These are phyloP conservation scores for Malus sieversii DNA, from an alignment of 306 rosid genomes.

Conservation along the genomic window DNA sequence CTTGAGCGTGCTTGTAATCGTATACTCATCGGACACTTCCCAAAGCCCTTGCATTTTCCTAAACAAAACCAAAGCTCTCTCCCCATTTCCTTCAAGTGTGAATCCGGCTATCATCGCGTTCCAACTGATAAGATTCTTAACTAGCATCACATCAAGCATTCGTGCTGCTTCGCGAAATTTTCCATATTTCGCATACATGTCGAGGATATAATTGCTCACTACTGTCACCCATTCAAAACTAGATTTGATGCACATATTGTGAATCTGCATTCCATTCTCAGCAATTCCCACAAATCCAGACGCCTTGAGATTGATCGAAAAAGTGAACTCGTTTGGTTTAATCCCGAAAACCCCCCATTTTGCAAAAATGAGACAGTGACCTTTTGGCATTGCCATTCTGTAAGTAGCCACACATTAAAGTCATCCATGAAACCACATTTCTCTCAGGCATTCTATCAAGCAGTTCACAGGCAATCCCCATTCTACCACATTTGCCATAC, in stretches of 20 bases:
- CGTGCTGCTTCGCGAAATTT: constrained; percentile 33
- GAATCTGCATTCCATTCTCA: constrained; percentile 54
- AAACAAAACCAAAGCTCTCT: constrained; percentile 39
- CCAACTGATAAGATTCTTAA: constrained; percentile 52
- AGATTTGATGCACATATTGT: constrained; percentile 46
- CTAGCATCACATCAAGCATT: constrained; percentile 36
- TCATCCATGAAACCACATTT: constrained; percentile 39
- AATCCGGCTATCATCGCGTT: constrained; percentile 58
- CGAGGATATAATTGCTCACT: constrained; percentile 53
- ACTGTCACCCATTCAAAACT: constrained; percentile 36
- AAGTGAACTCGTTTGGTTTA: constrained; percentile 47
- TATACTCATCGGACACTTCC: constrained; percentile 48
- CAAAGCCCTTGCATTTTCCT: constrained; percentile 38
- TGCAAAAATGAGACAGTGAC: constrained; percentile 30
- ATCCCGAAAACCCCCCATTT: constrained; percentile 30
- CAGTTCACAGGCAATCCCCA: constrained; percentile 24
- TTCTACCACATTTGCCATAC: constrained; percentile 51
- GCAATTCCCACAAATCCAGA: constrained; percentile 35
- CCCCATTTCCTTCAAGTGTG: constrained; percentile 29
- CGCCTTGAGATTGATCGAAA: constrained; percentile 50
- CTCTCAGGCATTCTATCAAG: constrained; percentile 54
- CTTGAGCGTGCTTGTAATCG: constrained; percentile 44
- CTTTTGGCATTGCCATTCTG: constrained; percentile 37
- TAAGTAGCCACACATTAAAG: constrained; percentile 42
- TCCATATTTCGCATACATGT: constrained; percentile 57